Base-by-base conservation (phyloP, 441 rosid genomes). In the Eutrema salsugineum region DNA sequence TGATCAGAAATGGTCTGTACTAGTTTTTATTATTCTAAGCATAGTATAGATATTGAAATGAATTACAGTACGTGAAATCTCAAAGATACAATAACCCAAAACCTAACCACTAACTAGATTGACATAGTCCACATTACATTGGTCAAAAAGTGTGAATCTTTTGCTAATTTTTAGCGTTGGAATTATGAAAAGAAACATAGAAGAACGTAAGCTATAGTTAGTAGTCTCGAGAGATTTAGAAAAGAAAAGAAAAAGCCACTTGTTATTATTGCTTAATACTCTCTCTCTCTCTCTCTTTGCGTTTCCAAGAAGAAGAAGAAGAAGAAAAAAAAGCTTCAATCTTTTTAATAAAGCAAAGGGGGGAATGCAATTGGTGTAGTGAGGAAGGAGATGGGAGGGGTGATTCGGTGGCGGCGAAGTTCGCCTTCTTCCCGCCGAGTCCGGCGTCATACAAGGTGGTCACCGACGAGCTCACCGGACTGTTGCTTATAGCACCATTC, bases 321-420 rank as follows among this genome's bases (percentile, higher is more conserved):
- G n/a, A 51, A 27, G 36, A 28, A 22, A 50, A 51, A 54, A 62
- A 70, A 54, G 54, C 76, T 56, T 63, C 69, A 60, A 72, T 75
- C 78, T 77, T n/a, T n/a, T n/a, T 74, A 48, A 70, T 7, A 47
- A 66, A 17, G 62, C 63, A 24, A 57, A 7, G 17, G 16, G 12
- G 46, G 32, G 57, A 81, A 74, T 72, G 74, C 28, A 33, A 40
- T 16, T 27, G 22, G 20, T 9, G 30, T 63, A 16, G 33, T 16
- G 27, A 46, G 38, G 42, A 5, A 40, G 44, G 54, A 24, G 66
- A 90, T 93, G 98, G 97, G 97, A 62, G 97, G 96, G 57, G 89
- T 91, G 36, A 86, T 16, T 91, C 98, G n/a, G 88, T 93, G 97
- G 98, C 98, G 73, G 94, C 97, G 20, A 93, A 91, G 79, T 87